A percentile compares a stretch with the other conserved stretches of the same genome.
Evolutionary conservation across 2,329 filamentous ascomycete genomes (phyloP).

Genomic region (Bisporella sp.): DNA sequence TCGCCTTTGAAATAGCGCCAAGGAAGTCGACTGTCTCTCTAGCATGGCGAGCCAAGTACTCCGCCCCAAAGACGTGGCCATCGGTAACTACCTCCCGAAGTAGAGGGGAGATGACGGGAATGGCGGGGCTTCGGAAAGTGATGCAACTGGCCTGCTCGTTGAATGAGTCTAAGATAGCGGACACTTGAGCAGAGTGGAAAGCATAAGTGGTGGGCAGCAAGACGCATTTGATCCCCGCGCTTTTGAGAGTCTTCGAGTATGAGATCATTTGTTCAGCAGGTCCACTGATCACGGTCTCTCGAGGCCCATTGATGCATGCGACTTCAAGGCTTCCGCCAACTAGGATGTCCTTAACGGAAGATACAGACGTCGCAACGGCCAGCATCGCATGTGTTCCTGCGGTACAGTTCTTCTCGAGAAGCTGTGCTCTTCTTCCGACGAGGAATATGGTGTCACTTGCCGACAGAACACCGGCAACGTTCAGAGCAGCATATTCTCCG

Average conservation of each 20-base stretch:
- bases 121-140: constrained; percentile 43
- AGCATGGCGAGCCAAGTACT: constrained; percentile 58
- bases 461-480: constrained; percentile 62
- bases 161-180: constrained; percentile 30
- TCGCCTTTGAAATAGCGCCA: constrained; percentile 50
- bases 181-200: constrained; percentile 58
- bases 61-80: constrained; percentile 45
- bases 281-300: constrained; percentile 63
- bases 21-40: constrained; percentile 64
- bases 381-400: constrained; percentile 61
- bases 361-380: constrained; percentile 43
- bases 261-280: constrained; percentile 45
- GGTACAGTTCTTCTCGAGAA: constrained; percentile 57
- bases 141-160: constrained; percentile 44
- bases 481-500: constrained; percentile 66
- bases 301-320: constrained; percentile 68
- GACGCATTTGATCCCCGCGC: constrained; percentile 48
- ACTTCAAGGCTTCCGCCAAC: constrained; percentile 31
- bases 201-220: constrained; percentile 56
- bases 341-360: constrained; percentile 35
- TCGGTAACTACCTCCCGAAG: constrained; percentile 51
- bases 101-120: constrained; percentile 62
- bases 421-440: constrained; percentile 58
- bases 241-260: constrained; percentile 37
- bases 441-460: constrained; percentile 64